Conservation (phyloP, 164 flowering plant genomes). For the Saururus chinensis region DNA sequence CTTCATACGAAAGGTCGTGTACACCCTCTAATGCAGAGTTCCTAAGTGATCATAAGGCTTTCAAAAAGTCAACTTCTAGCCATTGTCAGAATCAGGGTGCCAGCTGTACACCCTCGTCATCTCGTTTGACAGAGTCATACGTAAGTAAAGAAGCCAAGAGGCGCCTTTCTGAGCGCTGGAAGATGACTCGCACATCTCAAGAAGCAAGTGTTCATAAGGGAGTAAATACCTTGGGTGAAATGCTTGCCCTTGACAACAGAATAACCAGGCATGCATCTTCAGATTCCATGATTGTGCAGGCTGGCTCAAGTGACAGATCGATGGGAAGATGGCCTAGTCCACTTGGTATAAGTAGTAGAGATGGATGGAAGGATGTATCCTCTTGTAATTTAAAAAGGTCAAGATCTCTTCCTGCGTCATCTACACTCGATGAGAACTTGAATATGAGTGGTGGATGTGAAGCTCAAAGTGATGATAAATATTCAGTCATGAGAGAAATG, state of each 20-base stretch:
- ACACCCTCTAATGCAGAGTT: constrained; percentile 41
- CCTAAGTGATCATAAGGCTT: constrained; percentile 35
- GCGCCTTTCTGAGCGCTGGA: constrained; percentile 79
- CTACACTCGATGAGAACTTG: not conserved
- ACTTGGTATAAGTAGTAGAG: constrained; percentile 66
- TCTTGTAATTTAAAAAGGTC: constrained; percentile 32
- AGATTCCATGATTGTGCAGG: constrained; percentile 14
- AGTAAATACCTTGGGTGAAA: constrained; percentile 66
- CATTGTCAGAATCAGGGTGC: constrained; percentile 17
- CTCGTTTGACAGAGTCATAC: constrained; percentile 38
- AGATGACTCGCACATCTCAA: constrained; percentile 36
- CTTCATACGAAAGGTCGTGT: constrained; percentile 58
- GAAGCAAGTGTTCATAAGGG: constrained; percentile 29
- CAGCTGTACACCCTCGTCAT: constrained; percentile 24
- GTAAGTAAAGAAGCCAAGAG: constrained; percentile 74
- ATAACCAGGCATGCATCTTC: constrained; percentile 16
- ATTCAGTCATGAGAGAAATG: constrained; percentile 19
- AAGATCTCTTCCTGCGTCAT: constrained; percentile 16
- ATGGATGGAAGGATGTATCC: constrained; percentile 66
- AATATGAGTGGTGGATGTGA: constrained; percentile 8
- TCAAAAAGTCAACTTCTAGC: constrained; percentile 13
- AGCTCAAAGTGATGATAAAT: constrained; percentile 18
- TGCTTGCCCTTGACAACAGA: constrained; percentile 59
- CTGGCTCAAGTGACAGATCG: constrained; percentile 11
- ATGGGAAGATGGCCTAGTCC: constrained; percentile 26